These are phyloP conservation scores for Tetracladium maxilliforme DNA, from an alignment of 2,329 filamentous ascomycete genomes.

Conservation along the genomic window DNA sequence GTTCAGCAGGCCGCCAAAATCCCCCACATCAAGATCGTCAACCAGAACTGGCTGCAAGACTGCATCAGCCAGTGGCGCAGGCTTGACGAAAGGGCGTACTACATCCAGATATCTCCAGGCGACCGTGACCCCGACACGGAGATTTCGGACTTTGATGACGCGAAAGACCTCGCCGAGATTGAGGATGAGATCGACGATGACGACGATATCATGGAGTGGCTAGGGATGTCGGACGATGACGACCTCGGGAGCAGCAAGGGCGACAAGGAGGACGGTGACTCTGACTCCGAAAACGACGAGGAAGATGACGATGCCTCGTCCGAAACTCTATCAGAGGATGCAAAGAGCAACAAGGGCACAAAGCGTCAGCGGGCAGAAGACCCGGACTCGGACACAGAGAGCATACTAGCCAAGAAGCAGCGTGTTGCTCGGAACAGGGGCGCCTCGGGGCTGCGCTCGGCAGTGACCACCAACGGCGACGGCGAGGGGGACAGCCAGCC, in stretches of 20 bases:
- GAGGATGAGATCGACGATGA: slow-evolving; percentile 35
- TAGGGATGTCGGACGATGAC: slow-evolving; percentile 15
- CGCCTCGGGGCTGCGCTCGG: slow-evolving; percentile 23
- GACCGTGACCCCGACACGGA: not conserved
- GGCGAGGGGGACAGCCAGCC: slow-evolving; percentile 18
- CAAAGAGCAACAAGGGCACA: slow-evolving; percentile 7
- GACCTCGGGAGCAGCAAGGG: slow-evolving; percentile 15
- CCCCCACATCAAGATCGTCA: slow-evolving; percentile 77
- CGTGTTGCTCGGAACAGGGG: slow-evolving; percentile 26
- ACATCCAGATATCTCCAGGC: not conserved
- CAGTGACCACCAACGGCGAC: slow-evolving; percentile 24
- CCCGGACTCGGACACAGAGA: slow-evolving; percentile 19
- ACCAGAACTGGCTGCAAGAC: slow-evolving; percentile 76
- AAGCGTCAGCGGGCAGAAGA: slow-evolving; percentile 12
- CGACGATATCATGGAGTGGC: slow-evolving; percentile 17
- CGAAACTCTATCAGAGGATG: slow-evolving; percentile 2
- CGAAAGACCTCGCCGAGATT: slow-evolving; percentile 15
- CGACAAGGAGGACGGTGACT: not conserved
- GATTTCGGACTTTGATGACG: not conserved
- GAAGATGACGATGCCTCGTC: slow-evolving; percentile 5
- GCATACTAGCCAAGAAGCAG: slow-evolving; percentile 33
- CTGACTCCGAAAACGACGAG: slow-evolving; percentile 1
- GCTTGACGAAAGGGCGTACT: slow-evolving; percentile 65
- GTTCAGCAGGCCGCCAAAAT: slow-evolving; percentile 74
- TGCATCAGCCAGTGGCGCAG: slow-evolving; percentile 74